Conservation (phyloP, 768 basidiomycete species). For the Xanthoconium purpureum region DNA sequence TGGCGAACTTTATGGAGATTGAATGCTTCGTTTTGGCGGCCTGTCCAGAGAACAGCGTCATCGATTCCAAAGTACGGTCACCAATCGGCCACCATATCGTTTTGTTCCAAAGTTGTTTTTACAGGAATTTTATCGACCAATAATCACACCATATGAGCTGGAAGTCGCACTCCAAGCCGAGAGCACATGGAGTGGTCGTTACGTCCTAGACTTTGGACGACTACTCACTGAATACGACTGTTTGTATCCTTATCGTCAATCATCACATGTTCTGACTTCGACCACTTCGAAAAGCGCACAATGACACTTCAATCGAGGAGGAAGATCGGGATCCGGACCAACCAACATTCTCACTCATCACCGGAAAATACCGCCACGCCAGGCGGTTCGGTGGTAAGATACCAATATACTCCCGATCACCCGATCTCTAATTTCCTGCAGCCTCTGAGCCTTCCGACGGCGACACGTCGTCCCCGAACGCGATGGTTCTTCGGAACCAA, state of each 20-base stretch:
- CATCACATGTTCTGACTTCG: neutral
- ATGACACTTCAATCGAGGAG: constrained; percentile 18
- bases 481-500: constrained; percentile 62
- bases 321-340: constrained; percentile 58
- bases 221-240: constrained; percentile 42
- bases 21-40: constrained; percentile 95
- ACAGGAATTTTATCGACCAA: constrained; percentile 89
- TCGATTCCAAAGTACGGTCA: constrained; percentile 59
- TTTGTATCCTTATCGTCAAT: constrained; percentile 5
- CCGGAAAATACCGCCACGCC: constrained; percentile 79
- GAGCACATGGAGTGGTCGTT: constrained; percentile 70
- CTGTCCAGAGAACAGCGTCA: constrained; percentile 87
- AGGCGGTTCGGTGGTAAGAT: constrained; percentile 56
- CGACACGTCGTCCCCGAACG: constrained; percentile 31
- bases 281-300: constrained; percentile 3
- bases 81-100: neutral
- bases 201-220: constrained; percentile 74
- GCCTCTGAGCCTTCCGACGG: constrained; percentile 14
- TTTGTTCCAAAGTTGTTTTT: neutral
- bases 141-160: constrained; percentile 92
- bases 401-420: neutral
- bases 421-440: constrained; percentile 4
- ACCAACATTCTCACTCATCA: constrained; percentile 82
- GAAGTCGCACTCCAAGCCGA: constrained; percentile 72
- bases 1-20: constrained; percentile 94